phyloP scores from a whole-genome alignment of 768 basidiomycete species.

The Lentinula aciculospora region DNA sequence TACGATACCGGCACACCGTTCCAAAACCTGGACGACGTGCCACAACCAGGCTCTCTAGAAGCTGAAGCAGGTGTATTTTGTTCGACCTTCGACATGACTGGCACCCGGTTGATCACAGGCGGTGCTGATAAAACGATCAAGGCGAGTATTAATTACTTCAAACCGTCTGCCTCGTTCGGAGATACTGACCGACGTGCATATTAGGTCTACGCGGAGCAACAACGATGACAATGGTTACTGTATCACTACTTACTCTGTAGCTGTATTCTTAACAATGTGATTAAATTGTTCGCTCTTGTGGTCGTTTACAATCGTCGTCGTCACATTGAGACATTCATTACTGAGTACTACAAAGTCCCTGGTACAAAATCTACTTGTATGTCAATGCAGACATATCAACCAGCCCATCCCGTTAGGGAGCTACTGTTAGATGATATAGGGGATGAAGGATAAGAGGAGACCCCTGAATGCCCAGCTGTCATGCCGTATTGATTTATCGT shows the following conservation, averaged over 20 bases:
- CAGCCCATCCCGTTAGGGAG: conserved; percentile 46
- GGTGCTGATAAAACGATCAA: conserved; percentile 99
- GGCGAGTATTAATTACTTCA: conserved; percentile 52
- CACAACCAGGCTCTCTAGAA: conserved; percentile 96
- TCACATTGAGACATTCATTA: too few relatives aligned
- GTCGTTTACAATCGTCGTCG: background rate
- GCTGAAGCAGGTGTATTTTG: conserved; percentile 97
- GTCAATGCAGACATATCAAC: conserved; percentile 20
- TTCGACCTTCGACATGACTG: conserved; percentile 94
- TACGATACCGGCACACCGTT: conserved; percentile 92
- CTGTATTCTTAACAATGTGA: background rate
- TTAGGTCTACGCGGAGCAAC: conserved; percentile 69
- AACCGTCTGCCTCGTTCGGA: background rate
- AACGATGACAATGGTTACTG: conserved; percentile 29
- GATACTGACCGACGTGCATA: background rate
- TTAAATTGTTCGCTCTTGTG: background rate
- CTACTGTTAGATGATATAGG: conserved; percentile 19
- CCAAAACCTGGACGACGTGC: conserved; percentile 89
- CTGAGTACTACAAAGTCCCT: conserved; percentile 6
- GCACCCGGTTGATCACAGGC: conserved; percentile 90
- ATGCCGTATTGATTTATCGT: background rate
- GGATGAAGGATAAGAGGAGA: background rate
- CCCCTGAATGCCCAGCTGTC: background rate
- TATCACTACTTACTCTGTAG: background rate
- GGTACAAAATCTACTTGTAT: too few relatives aligned